Evolutionary conservation across 2,329 filamentous ascomycete species (phyloP), one percentile per base, ranked within the genome.

Genomic region (Parafenestella ontariensis): DNA sequence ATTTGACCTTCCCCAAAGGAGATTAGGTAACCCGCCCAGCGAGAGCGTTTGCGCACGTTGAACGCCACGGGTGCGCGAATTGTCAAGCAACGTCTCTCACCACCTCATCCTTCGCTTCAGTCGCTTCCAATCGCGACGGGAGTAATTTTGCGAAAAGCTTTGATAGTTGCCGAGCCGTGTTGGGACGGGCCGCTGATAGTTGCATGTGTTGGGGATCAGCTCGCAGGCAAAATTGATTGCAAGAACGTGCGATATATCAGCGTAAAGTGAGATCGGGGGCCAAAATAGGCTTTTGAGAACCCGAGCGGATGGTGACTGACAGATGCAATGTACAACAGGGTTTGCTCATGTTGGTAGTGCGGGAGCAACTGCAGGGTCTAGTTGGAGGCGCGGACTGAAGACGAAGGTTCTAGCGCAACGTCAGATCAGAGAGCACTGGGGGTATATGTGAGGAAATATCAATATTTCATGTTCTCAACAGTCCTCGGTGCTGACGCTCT

Each of bases 11-110:
- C 18, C 62, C 34, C 26, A 26, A 56, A 46, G 17, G 28, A 51
- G 64, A 36, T 55, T 49, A 61, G 40, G 26, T 24, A 50, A 26
- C 46, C 51, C 53, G 31, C 45, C 51, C 49, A 51, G 56, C 49
- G 60, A 63, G 61, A 47, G 60, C 52, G 42, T 61, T 62, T 68
- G 63, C 63, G 65, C 63, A 52, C 45, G 43, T 62, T 66, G 45
- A 23, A 56, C 48, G 60, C 55, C 54, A 42, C 40, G 28, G 13
- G 23, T 24, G 40, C 23, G 40, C 40, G 23, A 23, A 26, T 42
- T 26, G 40, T 42, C 40, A n/a, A 26, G 13, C n/a, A 41, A n/a
- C 13, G 5, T 15, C 9, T 23, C 21, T 29, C 11, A 24, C 23
- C 39, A 23, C 24, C 39, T 24, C 39, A 23, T 41, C 40, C 40